These are phyloP conservation scores for Debaryomyces fabryi DNA, from an alignment of 1,139 yeast genomes.

Conservation along the genomic window DNA sequence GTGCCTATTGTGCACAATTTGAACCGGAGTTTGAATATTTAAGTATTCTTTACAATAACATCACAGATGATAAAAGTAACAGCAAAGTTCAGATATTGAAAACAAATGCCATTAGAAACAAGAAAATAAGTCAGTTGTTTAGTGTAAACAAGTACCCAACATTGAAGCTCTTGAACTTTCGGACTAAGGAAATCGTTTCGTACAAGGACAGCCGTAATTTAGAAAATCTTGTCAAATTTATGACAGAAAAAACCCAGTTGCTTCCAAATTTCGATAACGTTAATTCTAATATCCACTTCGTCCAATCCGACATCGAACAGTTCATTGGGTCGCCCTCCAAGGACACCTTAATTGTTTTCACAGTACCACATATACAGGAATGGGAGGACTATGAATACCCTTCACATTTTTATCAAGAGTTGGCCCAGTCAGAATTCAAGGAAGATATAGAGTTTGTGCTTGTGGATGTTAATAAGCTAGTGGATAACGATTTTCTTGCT, in stretches of 20 bases:
- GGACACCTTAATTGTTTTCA: conserved; percentile 31
- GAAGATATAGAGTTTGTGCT: conserved; percentile 25
- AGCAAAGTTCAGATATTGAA: conserved; percentile 33
- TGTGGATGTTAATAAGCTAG: conserved; percentile 27
- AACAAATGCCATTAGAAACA: conserved; percentile 30
- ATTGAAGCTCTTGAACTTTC: conserved; percentile 31
- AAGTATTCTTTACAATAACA: conserved; percentile 28
- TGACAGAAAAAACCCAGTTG: conserved; percentile 19
- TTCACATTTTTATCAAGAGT: conserved; percentile 37
- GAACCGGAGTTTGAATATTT: conserved; percentile 41
- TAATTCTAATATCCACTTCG: conserved; percentile 16
- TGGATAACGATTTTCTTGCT: conserved; percentile 23
- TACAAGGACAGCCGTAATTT: conserved; percentile 29
- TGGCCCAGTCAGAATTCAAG: conserved; percentile 21
- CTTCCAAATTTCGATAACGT: conserved; percentile 25
- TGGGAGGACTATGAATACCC: conserved; percentile 40
- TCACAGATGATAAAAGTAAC: conserved; percentile 1
- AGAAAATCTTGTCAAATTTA: conserved; percentile 26
- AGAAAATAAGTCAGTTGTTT: conserved; percentile 28
- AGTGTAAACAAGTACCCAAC: conserved; percentile 35
- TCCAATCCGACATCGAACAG: conserved; percentile 13
- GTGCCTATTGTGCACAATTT: conserved; percentile 40
- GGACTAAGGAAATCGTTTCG: conserved; percentile 28
- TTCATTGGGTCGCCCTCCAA: conserved; percentile 6
- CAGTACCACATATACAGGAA: conserved; percentile 25